Percentiles rank a stretch among this genome's conserved stretches.
phyloP scores from a whole-genome alignment of 768 basidiomycete genomes.

The Pleurotus sapidus region DNA sequence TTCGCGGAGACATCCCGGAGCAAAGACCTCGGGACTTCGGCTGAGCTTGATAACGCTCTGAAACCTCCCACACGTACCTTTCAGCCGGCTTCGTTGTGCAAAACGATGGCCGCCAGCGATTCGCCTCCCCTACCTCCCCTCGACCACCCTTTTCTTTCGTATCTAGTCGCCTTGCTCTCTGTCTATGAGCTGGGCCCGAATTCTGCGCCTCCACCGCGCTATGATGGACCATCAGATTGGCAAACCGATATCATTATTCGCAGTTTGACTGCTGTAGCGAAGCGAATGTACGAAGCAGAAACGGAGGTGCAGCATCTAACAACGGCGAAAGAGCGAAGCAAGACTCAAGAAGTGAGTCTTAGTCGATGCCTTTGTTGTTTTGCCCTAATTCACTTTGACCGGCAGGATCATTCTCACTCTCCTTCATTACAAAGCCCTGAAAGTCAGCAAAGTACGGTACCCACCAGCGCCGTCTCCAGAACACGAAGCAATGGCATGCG shows the following conservation, averaged over 20 bases:
- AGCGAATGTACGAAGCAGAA: conserved; percentile 57
- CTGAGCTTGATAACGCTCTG: not conserved
- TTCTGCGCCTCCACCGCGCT: conserved; percentile 48
- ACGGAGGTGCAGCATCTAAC: conserved; percentile 37
- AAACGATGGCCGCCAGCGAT: conserved; percentile 4
- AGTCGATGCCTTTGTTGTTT: not conserved
- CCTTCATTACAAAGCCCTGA: not conserved
- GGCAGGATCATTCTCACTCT: not conserved
- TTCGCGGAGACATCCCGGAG: not conserved
- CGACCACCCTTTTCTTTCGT: conserved; percentile 26
- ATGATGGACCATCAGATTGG: conserved; percentile 53
- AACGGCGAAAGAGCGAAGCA: conserved; percentile 25
- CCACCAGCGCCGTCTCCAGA: not conserved
- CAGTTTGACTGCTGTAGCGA: conserved; percentile 46
- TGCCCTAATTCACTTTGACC: not conserved
- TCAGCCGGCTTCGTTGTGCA: conserved; percentile 1
- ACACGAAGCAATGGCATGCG: conserved; percentile 12
- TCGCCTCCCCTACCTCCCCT: not conserved
- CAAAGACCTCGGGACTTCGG: not conserved
- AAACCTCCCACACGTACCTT: not conserved
- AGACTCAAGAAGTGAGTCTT: conserved; percentile 5
- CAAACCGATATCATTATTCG: conserved; percentile 57
- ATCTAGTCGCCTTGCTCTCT: conserved; percentile 57
- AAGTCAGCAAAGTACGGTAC: not conserved
- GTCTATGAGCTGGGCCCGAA: conserved; percentile 55